Base-by-base conservation (phyloP, 1,139 yeast genomes). In the Suhomyces anneliseae region DNA sequence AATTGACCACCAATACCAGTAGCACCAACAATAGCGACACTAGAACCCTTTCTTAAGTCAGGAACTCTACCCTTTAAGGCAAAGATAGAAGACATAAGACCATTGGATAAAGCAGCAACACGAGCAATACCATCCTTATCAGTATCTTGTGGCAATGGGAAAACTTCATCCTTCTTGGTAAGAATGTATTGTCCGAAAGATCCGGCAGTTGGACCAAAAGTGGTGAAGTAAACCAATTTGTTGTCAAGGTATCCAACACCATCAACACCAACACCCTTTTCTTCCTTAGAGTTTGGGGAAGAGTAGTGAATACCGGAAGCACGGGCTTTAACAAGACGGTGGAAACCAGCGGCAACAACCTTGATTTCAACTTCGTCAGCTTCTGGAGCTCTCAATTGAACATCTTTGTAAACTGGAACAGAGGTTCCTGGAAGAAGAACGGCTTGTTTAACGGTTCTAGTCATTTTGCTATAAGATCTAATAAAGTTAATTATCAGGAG, bases 1-100 rank as follows among this genome's bases (percentile, higher is more conserved):
- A 58, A 38, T 33, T 44, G 52, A 6, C 63, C 63, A 8, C 60
- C 44, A 9, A 58, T 47, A 24, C 61, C 59, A 8, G 62, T 55
- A 27, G 49, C 63, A 8, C 61, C 62, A 12, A 55, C 40, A 27
- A 59, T 49, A 34, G 51, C 56, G 10, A 59, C 45, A 1, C 53
- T 49, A 29, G 52, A 37, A 34, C 45, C 45, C 29, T 47, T 44
- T n/a, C 39, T 45, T 29, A 52, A 24, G 11, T 48, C 44, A 10
- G 48, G 47, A 8, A 54, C 48, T 31, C 55, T 34, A 15, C 52
- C 49, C 26, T 41, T 40, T 39, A 54, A 46, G 6, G 55, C 56
- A 33, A 40, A 36, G 24, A 42, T 39, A 8, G 54, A 47, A 12
- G 56, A 47, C 50, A 55, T 44, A 8, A 54, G 42, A 7, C 52